These are phyloP conservation scores for Sclerotinia sclerotiorum DNA, from an alignment of 2,329 filamentous ascomycete genomes.

Conservation along the genomic window DNA sequence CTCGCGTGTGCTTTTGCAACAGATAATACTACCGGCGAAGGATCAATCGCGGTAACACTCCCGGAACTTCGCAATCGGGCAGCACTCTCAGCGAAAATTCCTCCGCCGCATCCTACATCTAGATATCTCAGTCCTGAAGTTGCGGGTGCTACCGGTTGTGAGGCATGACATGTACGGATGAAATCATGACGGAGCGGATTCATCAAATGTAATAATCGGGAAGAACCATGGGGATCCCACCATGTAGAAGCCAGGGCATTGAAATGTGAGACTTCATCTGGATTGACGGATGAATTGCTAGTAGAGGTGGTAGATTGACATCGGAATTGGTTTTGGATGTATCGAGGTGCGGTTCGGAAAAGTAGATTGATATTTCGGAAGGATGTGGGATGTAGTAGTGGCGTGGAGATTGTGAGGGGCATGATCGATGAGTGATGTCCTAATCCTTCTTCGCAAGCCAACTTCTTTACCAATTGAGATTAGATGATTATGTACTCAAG, in stretches of 20 bases:
- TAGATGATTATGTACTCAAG: no score
- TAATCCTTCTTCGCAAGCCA: not conserved
- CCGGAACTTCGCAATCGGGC: slow-evolving; percentile 64
- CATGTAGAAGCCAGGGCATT: slow-evolving; percentile 87
- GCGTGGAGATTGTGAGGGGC: slow-evolving; percentile 23
- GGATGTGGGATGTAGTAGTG: slow-evolving; percentile 35
- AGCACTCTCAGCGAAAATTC: slow-evolving; percentile 90
- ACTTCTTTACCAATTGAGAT: not conserved
- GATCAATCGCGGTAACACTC: slow-evolving; percentile 74
- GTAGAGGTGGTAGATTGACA: slow-evolving; percentile 37
- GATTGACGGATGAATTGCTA: slow-evolving; percentile 70
- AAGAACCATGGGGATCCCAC: slow-evolving; percentile 96
- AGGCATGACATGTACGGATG: slow-evolving; percentile 69
- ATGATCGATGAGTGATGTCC: not conserved
- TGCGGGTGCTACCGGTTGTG: slow-evolving; percentile 47
- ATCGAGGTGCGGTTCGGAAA: slow-evolving; percentile 38
- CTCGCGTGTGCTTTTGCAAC: slow-evolving; percentile 76
- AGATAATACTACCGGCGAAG: slow-evolving; percentile 68
- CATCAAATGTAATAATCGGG: slow-evolving; percentile 92
- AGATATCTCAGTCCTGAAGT: slow-evolving; percentile 64
- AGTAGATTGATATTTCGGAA: slow-evolving; percentile 38
- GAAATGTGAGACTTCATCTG: slow-evolving; percentile 90
- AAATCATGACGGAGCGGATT: slow-evolving; percentile 96
- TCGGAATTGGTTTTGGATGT: slow-evolving; percentile 37
- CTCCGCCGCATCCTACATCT: slow-evolving; percentile 92